phyloP scores from a whole-genome alignment of 345 rosid genomes.

The Laguncularia racemosa region DNA sequence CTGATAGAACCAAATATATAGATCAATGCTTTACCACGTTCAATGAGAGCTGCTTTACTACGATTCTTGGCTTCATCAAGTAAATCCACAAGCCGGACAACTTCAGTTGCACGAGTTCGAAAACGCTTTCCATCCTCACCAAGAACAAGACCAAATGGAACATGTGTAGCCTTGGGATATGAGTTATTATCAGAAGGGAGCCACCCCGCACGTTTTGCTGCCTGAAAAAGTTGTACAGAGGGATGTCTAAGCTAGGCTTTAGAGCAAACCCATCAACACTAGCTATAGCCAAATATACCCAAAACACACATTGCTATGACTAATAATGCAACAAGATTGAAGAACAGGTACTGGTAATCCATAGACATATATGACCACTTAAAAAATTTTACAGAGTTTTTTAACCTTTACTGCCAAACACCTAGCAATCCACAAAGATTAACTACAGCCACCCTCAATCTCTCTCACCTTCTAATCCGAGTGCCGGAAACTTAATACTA shows the following conservation, averaged over 20 bases:
- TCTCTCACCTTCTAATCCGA: too few relatives aligned
- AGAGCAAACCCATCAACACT: not conserved
- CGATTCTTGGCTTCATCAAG: slow-evolving; percentile 92
- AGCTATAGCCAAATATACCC: not conserved
- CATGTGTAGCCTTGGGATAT: slow-evolving; percentile 75
- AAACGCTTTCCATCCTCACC: slow-evolving; percentile 95
- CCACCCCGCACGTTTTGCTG: slow-evolving; percentile 87
- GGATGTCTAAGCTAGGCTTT: slow-evolving; percentile 5
- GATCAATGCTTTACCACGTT: slow-evolving; percentile 56
- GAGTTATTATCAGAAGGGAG: slow-evolving; percentile 48
- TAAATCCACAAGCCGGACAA: slow-evolving; percentile 88
- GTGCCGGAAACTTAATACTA: too few relatives aligned
- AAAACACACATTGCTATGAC: not conserved
- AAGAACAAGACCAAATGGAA: slow-evolving; percentile 90
- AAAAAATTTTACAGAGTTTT: too few relatives aligned
- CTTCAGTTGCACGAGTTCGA: slow-evolving; percentile 79
- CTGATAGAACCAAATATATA: slow-evolving; percentile 5
- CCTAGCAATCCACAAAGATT: slow-evolving; percentile 2
- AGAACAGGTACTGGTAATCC: too few relatives aligned
- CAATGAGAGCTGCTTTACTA: slow-evolving; percentile 63
- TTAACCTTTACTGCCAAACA: not conserved
- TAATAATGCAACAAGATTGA: too few relatives aligned
- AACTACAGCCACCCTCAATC: not conserved
- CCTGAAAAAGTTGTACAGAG: slow-evolving; percentile 36
- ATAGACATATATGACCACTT: too few relatives aligned